Evolutionary conservation across 495 filamentous ascomycete genomes (phyloP).

Genomic region (Hypoxylon fuscum): DNA sequence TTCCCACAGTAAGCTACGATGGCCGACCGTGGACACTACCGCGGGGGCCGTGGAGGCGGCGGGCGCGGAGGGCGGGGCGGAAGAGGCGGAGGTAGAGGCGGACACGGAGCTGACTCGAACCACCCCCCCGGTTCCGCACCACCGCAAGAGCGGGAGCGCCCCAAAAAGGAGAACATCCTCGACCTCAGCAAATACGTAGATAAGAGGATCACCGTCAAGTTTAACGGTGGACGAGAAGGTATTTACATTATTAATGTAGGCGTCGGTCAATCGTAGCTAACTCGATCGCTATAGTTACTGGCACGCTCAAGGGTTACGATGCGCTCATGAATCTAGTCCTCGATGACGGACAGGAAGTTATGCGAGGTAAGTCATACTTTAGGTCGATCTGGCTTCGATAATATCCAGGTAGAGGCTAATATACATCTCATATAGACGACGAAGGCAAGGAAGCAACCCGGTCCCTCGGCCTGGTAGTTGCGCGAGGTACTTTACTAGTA

Average conservation of each 20-base stretch:
- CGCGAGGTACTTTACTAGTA: conserved; percentile 89
- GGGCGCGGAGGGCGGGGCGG: conserved; percentile 58
- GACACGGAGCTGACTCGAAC: conserved; percentile 44
- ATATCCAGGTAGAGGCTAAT: conserved; percentile 11
- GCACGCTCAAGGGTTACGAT: conserved; percentile 92
- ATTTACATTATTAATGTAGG: conserved; percentile 28
- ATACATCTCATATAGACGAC: conserved; percentile 71
- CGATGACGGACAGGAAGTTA: conserved; percentile 89
- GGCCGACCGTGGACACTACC: conserved; percentile 68
- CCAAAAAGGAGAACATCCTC: conserved; percentile 98
- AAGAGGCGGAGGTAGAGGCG: conserved; percentile 53
- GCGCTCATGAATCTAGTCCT: conserved; percentile 97
- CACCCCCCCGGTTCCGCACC: conserved; percentile 46
- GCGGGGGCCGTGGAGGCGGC: conserved; percentile 54
- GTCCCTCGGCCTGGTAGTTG: conserved; percentile 88
- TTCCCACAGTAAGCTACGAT: conserved; percentile 50
- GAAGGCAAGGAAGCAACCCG: conserved; percentile 87
- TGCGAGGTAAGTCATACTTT: conserved; percentile 70
- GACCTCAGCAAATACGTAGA: conserved; percentile 96
- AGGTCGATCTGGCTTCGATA: neutral
- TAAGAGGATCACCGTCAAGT: conserved; percentile 92
- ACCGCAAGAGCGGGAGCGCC: conserved; percentile 70
- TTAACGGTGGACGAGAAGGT: conserved; percentile 96
- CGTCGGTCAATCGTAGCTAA: neutral
- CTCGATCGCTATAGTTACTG: conserved; percentile 67